Evolutionary conservation across 768 basidiomycete species (phyloP).

Genomic region (Ramaria rubella): DNA sequence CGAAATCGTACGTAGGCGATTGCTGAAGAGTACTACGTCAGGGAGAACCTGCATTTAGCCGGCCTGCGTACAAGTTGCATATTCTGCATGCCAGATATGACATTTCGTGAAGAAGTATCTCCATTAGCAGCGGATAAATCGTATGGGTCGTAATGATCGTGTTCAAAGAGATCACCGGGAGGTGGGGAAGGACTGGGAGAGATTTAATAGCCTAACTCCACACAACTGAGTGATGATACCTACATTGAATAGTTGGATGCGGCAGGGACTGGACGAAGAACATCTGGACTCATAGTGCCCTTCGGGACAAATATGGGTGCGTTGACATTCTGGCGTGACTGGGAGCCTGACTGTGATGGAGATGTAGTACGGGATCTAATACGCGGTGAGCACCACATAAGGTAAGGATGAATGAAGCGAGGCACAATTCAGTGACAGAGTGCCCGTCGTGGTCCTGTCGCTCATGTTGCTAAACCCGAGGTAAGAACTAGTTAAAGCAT

Average conservation of each 20-base stretch:
- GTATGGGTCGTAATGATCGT: slow-evolving; percentile 27
- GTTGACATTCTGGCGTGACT: slow-evolving; percentile 65
- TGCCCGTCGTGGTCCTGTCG: slow-evolving; percentile 32
- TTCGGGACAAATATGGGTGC: slow-evolving; percentile 85
- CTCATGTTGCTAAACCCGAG: slow-evolving; percentile 19
- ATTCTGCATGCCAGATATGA: slow-evolving; percentile 5
- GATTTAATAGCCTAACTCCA: slow-evolving; percentile 15
- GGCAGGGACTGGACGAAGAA: neutral
- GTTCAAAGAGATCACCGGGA: slow-evolving; percentile 24
- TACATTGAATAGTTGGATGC: slow-evolving; percentile 14
- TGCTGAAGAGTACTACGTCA: neutral
- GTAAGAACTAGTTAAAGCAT: neutral
- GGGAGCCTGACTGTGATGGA: slow-evolving; percentile 13
- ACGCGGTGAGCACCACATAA: slow-evolving; percentile 24
- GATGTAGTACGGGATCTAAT: slow-evolving; percentile 22
- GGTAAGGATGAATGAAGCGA: neutral
- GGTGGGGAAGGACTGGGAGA: slow-evolving; percentile 21
- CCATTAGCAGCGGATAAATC: slow-evolving; percentile 16
- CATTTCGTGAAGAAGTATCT: neutral
- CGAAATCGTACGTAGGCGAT: neutral
- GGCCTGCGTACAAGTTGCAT: slow-evolving; percentile 1
- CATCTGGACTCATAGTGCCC: slow-evolving; percentile 14
- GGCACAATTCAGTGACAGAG: neutral
- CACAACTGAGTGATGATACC: slow-evolving; percentile 25
- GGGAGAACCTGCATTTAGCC: neutral